Base-by-base conservation (phyloP, 352 stramenopile species). In the Globisporangium rhizosaccharum region DNA sequence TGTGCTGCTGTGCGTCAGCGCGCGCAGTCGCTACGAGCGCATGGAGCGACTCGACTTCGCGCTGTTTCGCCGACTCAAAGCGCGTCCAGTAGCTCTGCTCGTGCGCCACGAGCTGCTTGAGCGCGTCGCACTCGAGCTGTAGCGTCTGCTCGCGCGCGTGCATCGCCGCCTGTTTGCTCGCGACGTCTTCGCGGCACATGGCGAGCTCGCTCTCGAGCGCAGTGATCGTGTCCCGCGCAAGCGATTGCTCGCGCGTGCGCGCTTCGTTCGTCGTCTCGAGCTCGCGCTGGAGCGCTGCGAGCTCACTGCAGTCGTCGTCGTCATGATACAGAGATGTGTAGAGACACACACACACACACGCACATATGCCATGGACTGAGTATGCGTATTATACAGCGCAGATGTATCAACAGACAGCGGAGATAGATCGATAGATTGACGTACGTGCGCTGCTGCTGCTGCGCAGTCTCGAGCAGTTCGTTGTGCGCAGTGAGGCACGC, bases 401-500 rank as follows among this genome's bases (percentile, higher is more conserved):
- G n/a, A n/a, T n/a, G n/a, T n/a, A n/a, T n/a, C n/a, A n/a, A n/a
- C n/a, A n/a, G n/a, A n/a, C n/a, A n/a, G 8, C 4, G 12, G 25
- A 56, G 15, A 53, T 1, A 50, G 20, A 17, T 14, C 18, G 8
- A 17, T 12, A 51, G 3, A 50, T 28, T 10, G 18, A 68, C 48
- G 44, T 62, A 67, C 59, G 25, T 33, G 20, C 56, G 62, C 44
- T 70, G 66, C 28, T 65, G 45, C 23, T 62, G 42, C 14, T 73
- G 59, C 8, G 46, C 41, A 1, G 20, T 36, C 2, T 25, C 28
- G 2, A 88, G 69, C 50, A 84, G 62, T 46, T 70, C 66, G 56
- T 91, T 87, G 67, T 87, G 81, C 33, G 62, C 56, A 41, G 70
- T 65, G 18, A 91, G 67, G 1, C 66, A 56, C 52, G 61, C 49